Percentiles rank a stretch among this genome's conserved stretches.
Conservation (phyloP, 176 grass and related monocot genomes). For the Bothriochloa decipiens region DNA sequence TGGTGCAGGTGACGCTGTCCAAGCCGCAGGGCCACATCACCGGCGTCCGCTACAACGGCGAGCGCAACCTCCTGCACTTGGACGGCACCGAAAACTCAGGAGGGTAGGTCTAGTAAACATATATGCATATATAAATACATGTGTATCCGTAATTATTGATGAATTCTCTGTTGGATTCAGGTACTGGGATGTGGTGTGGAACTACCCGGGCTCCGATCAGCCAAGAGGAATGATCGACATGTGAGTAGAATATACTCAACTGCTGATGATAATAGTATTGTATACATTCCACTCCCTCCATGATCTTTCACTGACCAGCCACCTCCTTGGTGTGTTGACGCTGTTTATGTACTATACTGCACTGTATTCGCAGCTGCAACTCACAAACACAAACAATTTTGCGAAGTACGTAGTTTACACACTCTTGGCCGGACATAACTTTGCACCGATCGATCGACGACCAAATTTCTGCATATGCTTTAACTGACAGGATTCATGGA, state of each 20-base stretch:
- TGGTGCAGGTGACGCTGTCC: constrained; percentile 67
- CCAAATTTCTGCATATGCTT: too few relatives aligned
- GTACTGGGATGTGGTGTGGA: constrained; percentile 76
- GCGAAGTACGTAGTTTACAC: too few relatives aligned
- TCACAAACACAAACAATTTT: too few relatives aligned
- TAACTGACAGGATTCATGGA: too few relatives aligned
- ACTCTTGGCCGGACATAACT: too few relatives aligned
- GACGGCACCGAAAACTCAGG: constrained; percentile 24
- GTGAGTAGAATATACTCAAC: constrained; percentile 29
- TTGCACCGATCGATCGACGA: too few relatives aligned
- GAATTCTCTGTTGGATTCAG: constrained; percentile 28
- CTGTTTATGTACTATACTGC: too few relatives aligned
- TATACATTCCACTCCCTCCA: background rate
- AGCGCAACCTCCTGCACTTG: constrained; percentile 50
- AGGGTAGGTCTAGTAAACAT: constrained; percentile 25
- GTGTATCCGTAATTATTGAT: too few relatives aligned
- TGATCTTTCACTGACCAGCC: constrained; percentile 2
- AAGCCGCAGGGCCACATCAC: constrained; percentile 62
- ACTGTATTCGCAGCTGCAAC: too few relatives aligned
- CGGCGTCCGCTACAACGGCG: constrained; percentile 57
- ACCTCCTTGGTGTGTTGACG: constrained; percentile 26
- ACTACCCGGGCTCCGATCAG: constrained; percentile 21
- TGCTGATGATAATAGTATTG: too few relatives aligned
- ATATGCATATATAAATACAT: background rate
- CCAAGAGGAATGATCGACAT: constrained; percentile 39